Base-by-base conservation (phyloP, 2,329 filamentous ascomycete genomes). In the Diaporthe nobilis region DNA sequence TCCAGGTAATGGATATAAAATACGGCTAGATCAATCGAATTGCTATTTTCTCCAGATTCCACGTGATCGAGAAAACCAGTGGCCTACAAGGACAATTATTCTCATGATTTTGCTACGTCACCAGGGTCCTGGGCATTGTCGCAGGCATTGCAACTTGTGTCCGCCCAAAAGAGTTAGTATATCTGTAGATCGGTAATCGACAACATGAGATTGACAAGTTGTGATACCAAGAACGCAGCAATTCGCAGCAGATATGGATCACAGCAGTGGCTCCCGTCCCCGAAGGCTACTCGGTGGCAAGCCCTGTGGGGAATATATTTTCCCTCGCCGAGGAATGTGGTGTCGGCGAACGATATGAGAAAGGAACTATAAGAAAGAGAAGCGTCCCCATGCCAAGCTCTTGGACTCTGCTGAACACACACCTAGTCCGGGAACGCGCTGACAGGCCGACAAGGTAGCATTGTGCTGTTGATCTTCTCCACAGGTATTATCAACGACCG, bases 391-490 rank as follows among this genome's bases (percentile, higher is more conserved):
- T 53, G 47, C 65, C 65, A 68, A 68, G 65, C 22, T 68, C 4
- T 25, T 39, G 22, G 65, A 20, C 28, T 44, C 13, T 68, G 31
- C 65, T 53, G 47, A 20, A 39, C 28, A 39, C 28, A 37, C n/a
- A 28, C 3, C 61, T 67, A 49, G 61, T 49, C 28, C 34, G 5
- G 42, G 44, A 67, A 49, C 28, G 44, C 10, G 61, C 42, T 67
- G 65, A 68, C 65, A 68, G 65, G 63, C 63, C 47, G 44, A 25
- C 31, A 68, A 42, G 34, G 47, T 55, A 55, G 65, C n/a, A 70
- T 20, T 49, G 60, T 31, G 42, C 28, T 17, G 34, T 55, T 22
- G 15, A 70, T 25, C n/a, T 70, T n/a, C 65, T 53, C 65, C 65
- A 70, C 65, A 70, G 49, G 31, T 12, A 28, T 70, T 70, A 70